Conservation (phyloP, 768 basidiomycete species). For the Coprinopsis strossmayeri region DNA sequence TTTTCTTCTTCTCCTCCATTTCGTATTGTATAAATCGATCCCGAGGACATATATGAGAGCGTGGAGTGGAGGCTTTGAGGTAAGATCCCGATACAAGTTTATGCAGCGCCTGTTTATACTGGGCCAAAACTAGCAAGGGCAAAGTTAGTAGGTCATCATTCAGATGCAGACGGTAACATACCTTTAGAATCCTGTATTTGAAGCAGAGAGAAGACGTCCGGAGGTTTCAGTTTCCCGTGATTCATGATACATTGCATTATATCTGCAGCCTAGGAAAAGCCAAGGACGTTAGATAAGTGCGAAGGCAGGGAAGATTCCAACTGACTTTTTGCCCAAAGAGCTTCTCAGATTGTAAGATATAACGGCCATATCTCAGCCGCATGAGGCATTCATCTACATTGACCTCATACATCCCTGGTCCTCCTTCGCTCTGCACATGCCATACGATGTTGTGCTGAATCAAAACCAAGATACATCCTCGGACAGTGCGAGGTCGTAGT, state of each 20-base stretch:
- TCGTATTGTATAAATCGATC: constrained; percentile 82
- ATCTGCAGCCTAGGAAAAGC: constrained; percentile 52
- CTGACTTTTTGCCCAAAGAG: constrained; percentile 67
- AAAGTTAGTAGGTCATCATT: not conserved
- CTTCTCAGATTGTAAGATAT: constrained; percentile 66
- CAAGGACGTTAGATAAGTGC: not conserved
- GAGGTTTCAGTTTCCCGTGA: constrained; percentile 78
- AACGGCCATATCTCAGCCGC: constrained; percentile 78
- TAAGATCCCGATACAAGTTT: constrained; percentile 70
- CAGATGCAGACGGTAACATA: constrained; percentile 21
- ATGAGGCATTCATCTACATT: constrained; percentile 79
- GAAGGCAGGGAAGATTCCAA: constrained; percentile 6
- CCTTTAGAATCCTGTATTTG: constrained; percentile 53
- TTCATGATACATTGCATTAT: constrained; percentile 74
- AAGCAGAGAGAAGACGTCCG: constrained; percentile 55
- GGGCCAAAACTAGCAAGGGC: constrained; percentile 21
- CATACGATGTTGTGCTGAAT: constrained; percentile 91
- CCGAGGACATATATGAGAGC: constrained; percentile 73
- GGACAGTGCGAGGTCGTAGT: constrained; percentile 60
- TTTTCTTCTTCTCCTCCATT: constrained; percentile 67
- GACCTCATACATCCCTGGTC: constrained; percentile 72
- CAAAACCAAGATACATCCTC: constrained; percentile 68
- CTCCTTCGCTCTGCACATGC: constrained; percentile 70
- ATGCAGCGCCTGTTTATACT: constrained; percentile 57
- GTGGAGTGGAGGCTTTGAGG: constrained; percentile 70